Evolutionary conservation across 768 basidiomycete genomes (phyloP), one percentile per base, ranked within the genome.

Genomic region (Atractiella rhizophila): DNA sequence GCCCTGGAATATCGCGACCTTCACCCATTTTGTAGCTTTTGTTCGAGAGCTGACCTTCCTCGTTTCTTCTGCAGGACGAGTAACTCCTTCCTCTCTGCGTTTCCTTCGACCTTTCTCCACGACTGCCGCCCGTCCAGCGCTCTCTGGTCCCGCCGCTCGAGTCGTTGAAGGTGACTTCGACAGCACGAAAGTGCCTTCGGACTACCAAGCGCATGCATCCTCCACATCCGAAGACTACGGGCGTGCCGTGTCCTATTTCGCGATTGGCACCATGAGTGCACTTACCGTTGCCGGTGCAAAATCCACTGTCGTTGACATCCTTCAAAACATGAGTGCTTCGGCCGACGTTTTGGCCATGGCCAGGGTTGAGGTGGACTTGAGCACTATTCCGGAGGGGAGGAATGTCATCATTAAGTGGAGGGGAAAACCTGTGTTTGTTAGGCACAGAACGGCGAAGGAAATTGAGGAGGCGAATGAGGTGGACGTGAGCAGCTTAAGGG

Each of bases 351-450:
- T 96, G 53, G 91, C 91, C 37, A 68, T 96, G 50, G 91, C 91
- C 46, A 96, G 94, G 66, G 81, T 94, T 47, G 91, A 98, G 63
- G 73, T 98, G 45, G 82, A 88, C 28, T 71, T 98, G 46, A 62
- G 64, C 40, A 65, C 62, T 46, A 96, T 98, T 55, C 91, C 91
- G 28, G 83, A 94, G 68, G 54, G 54, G 37, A 86, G 85, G 70
- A 86, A 88, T 58, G 78, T 76, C 51, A 73, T 88, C 61, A 79
- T 86, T 64, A 85, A 94, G 66, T 98, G 91, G 91, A 79, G 91
- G 56, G 91, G 91, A 60, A 98, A 98, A 68, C 91, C 91, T 49
- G 91, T 98, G 40, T 96, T 96, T 68, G 83, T 98, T 59, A 73
- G 91, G 50, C 91, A 98, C 66, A 73, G 91, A 55, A 98, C 91